Base-by-base conservation (phyloP, 768 basidiomycete species). In the Suillus spraguei region DNA sequence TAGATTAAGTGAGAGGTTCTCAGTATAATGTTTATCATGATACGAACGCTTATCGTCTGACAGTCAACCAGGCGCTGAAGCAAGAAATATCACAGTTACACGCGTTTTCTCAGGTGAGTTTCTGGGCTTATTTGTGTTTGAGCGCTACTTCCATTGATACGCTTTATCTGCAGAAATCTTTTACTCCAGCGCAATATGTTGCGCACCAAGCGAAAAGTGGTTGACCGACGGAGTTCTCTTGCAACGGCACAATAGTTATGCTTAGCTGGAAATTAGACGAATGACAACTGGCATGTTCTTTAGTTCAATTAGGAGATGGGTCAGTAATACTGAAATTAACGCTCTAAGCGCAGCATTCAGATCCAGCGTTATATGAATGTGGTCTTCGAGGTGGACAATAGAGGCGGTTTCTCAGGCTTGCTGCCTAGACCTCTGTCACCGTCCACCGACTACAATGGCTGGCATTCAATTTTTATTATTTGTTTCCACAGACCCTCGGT, bases 61-160 rank as follows among this genome's bases (percentile, higher is more conserved):
- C 64, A 94, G 92, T 95, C 63, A 94, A 94, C 69, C 88, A 92
- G 28, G 70, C 88, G 10, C 72, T 95, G 69, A 94, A 91, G 77
- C 78, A 77, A 2, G 81, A 93, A 68, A 93, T 95, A 62, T 80
- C 89, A 0, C 85, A 89, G 62, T 88, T 95, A 83, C 92, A 95
- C 68, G 92, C 93, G 5, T 95, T 95, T 75, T 92, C 92, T 16
- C 92, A 95, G 87, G 93, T 92, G 67, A 60, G 52, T 5, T 53
- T n/a, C 2, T 77, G 56, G 28, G 52, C 14, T 41, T 4, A 32
- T 6, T 41, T 20, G 20, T 32, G 11, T 58, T 35, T 61, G 35
- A 3, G 16, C 56, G 38, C 54, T 49, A 35, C 41, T 28, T 62
- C 53, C 8, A 11, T 60, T 39, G 9, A 28, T 56, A 10, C 6